These are phyloP conservation scores for Polytolypa hystricis DNA, from an alignment of 2,329 filamentous ascomycete genomes.

Conservation along the genomic window DNA sequence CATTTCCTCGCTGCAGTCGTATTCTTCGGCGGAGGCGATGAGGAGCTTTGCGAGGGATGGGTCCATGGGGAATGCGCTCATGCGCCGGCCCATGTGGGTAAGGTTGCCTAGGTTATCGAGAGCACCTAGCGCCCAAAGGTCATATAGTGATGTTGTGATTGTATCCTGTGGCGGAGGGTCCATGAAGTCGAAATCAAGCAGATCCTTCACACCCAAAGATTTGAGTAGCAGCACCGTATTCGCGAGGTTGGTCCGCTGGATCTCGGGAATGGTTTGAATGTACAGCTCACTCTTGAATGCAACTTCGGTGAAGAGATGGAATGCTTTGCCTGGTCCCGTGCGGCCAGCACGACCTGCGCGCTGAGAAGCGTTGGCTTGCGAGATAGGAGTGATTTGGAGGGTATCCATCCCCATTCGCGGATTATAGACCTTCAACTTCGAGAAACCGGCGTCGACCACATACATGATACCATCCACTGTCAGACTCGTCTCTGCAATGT, in stretches of 20 bases:
- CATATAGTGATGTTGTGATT: constrained; percentile 92
- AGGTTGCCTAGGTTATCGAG: constrained; percentile 89
- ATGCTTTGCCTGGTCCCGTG: constrained; percentile 91
- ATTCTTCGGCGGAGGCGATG: constrained; percentile 79
- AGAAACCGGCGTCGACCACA: constrained; percentile 91
- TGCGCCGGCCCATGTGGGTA: constrained; percentile 73
- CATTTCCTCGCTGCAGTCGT: constrained; percentile 94
- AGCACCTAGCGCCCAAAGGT: constrained; percentile 90
- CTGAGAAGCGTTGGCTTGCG: constrained; percentile 89
- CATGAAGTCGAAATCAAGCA: constrained; percentile 98
- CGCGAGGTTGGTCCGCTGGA: constrained; percentile 88
- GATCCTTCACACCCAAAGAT: constrained; percentile 82
- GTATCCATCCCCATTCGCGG: constrained; percentile 99
- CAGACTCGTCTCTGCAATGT: constrained; percentile 95
- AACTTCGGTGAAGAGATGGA: constrained; percentile 84
- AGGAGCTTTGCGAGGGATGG: constrained; percentile 88
- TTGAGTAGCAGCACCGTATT: constrained; percentile 93
- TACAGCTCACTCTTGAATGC: constrained; percentile 96
- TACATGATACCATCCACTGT: constrained; percentile 99
- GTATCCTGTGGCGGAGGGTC: constrained; percentile 96
- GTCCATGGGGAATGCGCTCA: constrained; percentile 98
- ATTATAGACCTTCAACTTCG: constrained; percentile 97
- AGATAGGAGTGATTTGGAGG: constrained; percentile 92
- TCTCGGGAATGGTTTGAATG: constrained; percentile 92
- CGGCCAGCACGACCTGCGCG: constrained; percentile 86